Conservation (phyloP, 495 filamentous ascomycete species). For the Penicillium ucsense region DNA sequence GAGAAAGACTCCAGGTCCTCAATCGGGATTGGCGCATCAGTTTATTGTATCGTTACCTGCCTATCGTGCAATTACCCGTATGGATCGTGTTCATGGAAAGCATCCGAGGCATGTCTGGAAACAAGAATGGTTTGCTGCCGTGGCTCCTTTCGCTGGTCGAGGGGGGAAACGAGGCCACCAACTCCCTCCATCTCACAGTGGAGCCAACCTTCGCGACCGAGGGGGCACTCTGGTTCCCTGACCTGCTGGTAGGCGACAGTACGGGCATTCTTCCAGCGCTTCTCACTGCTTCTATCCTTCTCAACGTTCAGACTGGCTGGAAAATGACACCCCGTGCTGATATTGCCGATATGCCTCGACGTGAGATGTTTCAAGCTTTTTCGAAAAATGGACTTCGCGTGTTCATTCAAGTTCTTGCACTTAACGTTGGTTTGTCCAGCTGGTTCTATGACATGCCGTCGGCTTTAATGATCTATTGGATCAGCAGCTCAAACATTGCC, state of each 20-base stretch:
- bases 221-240: slow-evolving; percentile 72
- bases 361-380: slow-evolving; percentile 14
- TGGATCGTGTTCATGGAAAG: slow-evolving; percentile 62
- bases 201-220: slow-evolving; percentile 54
- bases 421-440: slow-evolving; percentile 22
- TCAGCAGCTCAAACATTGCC: slow-evolving; percentile 39
- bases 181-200: slow-evolving; percentile 17
- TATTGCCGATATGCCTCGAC: slow-evolving; percentile 17
- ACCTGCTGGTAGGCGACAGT: slow-evolving; percentile 64
- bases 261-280: slow-evolving; percentile 54
- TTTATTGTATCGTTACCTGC: slow-evolving; percentile 38
- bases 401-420: slow-evolving; percentile 21
- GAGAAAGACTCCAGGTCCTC: slow-evolving; percentile 13
- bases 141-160: slow-evolving; percentile 19
- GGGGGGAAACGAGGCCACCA: neutral
- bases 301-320: slow-evolving; percentile 28
- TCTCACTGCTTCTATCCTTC: slow-evolving; percentile 33
- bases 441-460: slow-evolving; percentile 41
- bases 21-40: slow-evolving; percentile 34
- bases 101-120: slow-evolving; percentile 54
- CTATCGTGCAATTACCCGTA: slow-evolving; percentile 49
- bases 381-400: slow-evolving; percentile 12
- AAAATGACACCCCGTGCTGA: slow-evolving; percentile 9
- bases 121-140: slow-evolving; percentile 42
- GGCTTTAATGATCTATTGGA: slow-evolving; percentile 67